phyloP scores from a whole-genome alignment of 2,329 filamentous ascomycete species.

The Cladosporium sp. region DNA sequence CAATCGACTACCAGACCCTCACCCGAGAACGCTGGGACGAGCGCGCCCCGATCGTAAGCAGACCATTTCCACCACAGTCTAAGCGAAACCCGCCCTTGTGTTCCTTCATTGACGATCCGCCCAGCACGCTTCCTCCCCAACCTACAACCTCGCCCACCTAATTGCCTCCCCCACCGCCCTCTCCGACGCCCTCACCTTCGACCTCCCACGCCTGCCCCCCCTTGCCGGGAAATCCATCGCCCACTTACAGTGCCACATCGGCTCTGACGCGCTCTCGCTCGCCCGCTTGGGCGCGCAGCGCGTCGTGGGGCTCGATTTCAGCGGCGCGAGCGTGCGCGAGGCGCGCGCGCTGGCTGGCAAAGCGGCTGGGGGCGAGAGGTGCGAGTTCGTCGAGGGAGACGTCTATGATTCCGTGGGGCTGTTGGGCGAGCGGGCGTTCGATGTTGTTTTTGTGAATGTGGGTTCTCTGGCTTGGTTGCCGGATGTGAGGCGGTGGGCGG shows the following conservation, averaged over 20 bases:
- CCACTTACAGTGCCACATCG: conserved; percentile 23
- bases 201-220: conserved; percentile 15
- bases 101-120: background rate
- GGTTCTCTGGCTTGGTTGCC: conserved; percentile 20
- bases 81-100: background rate
- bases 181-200: conserved; percentile 17
- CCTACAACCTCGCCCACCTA: conserved; percentile 12
- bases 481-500: conserved; percentile 16
- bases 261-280: conserved; percentile 20
- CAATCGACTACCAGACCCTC: conserved; percentile 11
- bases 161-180: conserved; percentile 11
- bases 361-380: conserved; percentile 13
- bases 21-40: conserved; percentile 22
- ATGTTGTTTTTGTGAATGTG: conserved; percentile 20
- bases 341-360: conserved; percentile 13
- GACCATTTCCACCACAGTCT: background rate
- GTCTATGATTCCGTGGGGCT: conserved; percentile 13
- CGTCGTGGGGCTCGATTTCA: conserved; percentile 19
- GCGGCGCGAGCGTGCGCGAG: conserved; percentile 12
- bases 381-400: conserved; percentile 14
- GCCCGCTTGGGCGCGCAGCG: conserved; percentile 16
- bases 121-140: conserved; percentile 17
- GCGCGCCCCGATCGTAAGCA: conserved; percentile 11
- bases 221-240: conserved; percentile 10
- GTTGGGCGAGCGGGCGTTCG: conserved; percentile 10